Evolutionary conservation across 768 basidiomycete genomes (phyloP).

Genomic region (Nidularia pulvinata): DNA sequence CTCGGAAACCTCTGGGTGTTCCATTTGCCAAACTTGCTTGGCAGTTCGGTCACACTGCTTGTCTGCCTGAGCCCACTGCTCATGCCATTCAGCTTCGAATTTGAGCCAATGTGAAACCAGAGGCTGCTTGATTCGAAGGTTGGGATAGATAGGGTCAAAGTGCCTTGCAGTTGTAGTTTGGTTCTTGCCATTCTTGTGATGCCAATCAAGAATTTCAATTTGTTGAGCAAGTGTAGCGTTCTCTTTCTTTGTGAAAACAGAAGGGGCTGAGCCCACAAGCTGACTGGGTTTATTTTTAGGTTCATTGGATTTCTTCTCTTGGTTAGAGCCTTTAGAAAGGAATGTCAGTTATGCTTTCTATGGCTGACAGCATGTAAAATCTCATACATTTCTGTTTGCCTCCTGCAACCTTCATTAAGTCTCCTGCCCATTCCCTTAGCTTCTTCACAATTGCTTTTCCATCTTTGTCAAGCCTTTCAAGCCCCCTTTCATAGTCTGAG

Average conservation of each 20-base stretch:
- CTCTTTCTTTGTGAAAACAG: conserved; percentile 12
- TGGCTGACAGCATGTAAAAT: not conserved
- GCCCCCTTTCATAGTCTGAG: conserved; percentile 72
- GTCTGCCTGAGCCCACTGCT: conserved; percentile 8
- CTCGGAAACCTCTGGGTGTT: conserved; percentile 27
- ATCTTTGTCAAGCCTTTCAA: conserved; percentile 73
- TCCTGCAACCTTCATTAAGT: conserved; percentile 3
- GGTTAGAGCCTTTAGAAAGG: not conserved
- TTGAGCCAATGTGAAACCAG: conserved; percentile 27
- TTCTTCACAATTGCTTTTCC: conserved; percentile 6
- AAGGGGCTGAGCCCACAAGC: not conserved
- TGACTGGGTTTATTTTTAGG: not conserved
- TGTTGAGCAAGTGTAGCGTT: conserved; percentile 27
- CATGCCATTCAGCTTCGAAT: conserved; percentile 18
- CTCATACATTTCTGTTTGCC: not conserved
- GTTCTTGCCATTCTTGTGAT: conserved; percentile 24
- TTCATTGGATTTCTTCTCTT: not conserved
- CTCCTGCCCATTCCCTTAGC: conserved; percentile 6
- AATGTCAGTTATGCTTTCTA: not conserved
- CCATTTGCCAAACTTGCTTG: conserved; percentile 21
- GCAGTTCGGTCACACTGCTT: conserved; percentile 1
- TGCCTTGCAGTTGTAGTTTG: conserved; percentile 27
- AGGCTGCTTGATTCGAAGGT: conserved; percentile 30
- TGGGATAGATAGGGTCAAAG: conserved; percentile 24
- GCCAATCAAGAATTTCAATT: conserved; percentile 34